Evolutionary conservation across 371 early-diverging fungal genomes (phyloP), one percentile per base, ranked within the genome.

Genomic region (Mucor piriformis): DNA sequence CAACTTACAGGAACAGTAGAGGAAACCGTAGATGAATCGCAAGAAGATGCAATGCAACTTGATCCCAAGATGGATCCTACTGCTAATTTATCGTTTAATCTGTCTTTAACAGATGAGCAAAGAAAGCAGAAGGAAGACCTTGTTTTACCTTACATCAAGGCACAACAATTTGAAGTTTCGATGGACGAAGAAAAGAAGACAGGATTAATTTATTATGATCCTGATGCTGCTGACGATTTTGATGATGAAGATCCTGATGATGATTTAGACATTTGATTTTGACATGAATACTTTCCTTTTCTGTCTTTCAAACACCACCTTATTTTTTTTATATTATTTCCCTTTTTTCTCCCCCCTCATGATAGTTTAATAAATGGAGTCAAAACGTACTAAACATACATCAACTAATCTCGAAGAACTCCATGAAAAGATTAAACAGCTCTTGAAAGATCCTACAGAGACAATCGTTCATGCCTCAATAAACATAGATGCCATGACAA

Each of bases 51-150:
- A 8, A 49, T 61, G 7, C 57, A 59, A 43, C 49, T 43, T 3
- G 59, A 53, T 13, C 57, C 50, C 0, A 55, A 63, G 27, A 59
- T 65, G 1, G 74, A 80, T 50, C 69, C 71, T 23, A 72, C 66
- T 15, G 70, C 85, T 13, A 87, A 92, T 51, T 69, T 95, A 35
- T 85, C 94, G 10, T 96, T 96, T 72, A 94, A 94, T 58, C 67
- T 96, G 49, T 73, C 74, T 3, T 74, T 95, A 44, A 95, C 95
- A 0, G 94, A 94, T 6, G 84, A 89, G 57, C 95, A 96, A 68
- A 81, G 90, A 16, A 73, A 77, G 40, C 88, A 89, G 43, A 88
- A 88, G 66, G 88, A 90, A 13, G 82, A 77, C 37, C 78, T 94
- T 6, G 88, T 87, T 23, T 65, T 95, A 44, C 95, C 96, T 11